Base-by-base conservation (phyloP, 768 basidiomycete genomes). In the Sporobolomyces roseus region DNA sequence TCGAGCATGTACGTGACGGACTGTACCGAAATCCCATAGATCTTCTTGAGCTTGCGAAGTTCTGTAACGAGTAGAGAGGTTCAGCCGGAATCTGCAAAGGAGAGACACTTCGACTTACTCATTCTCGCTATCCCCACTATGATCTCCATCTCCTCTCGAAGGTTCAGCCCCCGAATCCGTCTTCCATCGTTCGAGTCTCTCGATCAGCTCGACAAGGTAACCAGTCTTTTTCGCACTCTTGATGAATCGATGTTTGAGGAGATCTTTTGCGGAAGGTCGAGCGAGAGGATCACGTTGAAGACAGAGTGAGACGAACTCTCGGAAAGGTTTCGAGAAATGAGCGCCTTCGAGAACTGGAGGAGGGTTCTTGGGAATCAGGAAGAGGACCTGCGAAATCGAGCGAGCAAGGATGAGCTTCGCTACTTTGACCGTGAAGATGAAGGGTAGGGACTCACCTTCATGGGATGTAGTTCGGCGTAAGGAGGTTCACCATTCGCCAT, bases 401-500 rank as follows among this genome's bases (percentile, higher is more conserved):
- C 45, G 48, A 63, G 21, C 8, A n/a, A n/a, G n/a, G n/a, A n/a
- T 14, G 19, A 38, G 35, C 32, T 4, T 19, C 19, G 2, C 29
- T 12, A 10, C 27, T 32, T 13, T 32, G 46, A 29, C 3, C 17
- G 21, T 10, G 38, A 30, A 29, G 19, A 23, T 8, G 25, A 13
- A 23, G 14, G 25, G 46, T n/a, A 54, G 29, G 17, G 30, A 74
- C 84, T 53, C 63, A 90, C 94, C 84, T 98, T 98, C 96, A 99
- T 98, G 8, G 96, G 96, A 80, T 99, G 96, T 49, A 98, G 81
- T 74, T 98, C 94, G 1, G 96, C 94, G 76, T 98, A 98, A 3
- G 96, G 96, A 43, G 96, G 96, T 77, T 98, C 94, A 33, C 94
- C 94, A 79, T 89, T 93, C 2, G 96, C 96, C 74, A 99, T 83